Conservation (phyloP, 192 early-diverging fungal species). For the Gorgonomyces haynaldii region DNA sequence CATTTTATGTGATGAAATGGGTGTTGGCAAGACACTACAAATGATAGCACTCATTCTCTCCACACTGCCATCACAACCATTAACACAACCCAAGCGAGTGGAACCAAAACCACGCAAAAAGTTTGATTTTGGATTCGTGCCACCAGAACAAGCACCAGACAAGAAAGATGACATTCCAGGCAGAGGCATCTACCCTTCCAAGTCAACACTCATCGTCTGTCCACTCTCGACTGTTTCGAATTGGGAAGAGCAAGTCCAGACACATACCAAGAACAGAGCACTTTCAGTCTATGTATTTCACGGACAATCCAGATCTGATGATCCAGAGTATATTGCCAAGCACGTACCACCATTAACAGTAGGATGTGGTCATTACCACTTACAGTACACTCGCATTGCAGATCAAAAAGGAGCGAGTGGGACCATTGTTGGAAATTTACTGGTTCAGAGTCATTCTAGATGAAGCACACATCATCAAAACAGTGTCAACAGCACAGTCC, state of each 20-base stretch:
- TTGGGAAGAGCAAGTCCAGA: slow-evolving; percentile 59
- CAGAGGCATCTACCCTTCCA: slow-evolving; percentile 7
- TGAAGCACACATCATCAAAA: slow-evolving; percentile 90
- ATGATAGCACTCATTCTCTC: slow-evolving; percentile 31
- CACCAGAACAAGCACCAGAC: neutral
- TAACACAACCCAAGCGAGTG: neutral
- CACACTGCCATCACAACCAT: slow-evolving; percentile 3
- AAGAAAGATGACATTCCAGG: slow-evolving; percentile 5
- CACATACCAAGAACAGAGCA: slow-evolving; percentile 25
- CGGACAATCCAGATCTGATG: slow-evolving; percentile 31
- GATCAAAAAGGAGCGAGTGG: slow-evolving; percentile 14
- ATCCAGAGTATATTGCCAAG: slow-evolving; percentile 34
- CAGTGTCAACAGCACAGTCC: slow-evolving; percentile 57
- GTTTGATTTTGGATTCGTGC: slow-evolving; percentile 13
- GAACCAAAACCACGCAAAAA: neutral
- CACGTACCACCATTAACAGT: slow-evolving; percentile 18
- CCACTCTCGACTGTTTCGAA: slow-evolving; percentile 59
- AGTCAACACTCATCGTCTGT: slow-evolving; percentile 56
- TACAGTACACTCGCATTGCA: slow-evolving; percentile 33
- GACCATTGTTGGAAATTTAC: slow-evolving; percentile 49
- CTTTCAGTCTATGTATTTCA: slow-evolving; percentile 52
- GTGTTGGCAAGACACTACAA: slow-evolving; percentile 41
- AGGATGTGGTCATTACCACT: slow-evolving; percentile 63
- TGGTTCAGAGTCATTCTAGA: slow-evolving; percentile 87
- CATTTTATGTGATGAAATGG: slow-evolving; percentile 52